phyloP scores from a whole-genome alignment of 148 eudicot species.

The Chenopodium formosanum region DNA sequence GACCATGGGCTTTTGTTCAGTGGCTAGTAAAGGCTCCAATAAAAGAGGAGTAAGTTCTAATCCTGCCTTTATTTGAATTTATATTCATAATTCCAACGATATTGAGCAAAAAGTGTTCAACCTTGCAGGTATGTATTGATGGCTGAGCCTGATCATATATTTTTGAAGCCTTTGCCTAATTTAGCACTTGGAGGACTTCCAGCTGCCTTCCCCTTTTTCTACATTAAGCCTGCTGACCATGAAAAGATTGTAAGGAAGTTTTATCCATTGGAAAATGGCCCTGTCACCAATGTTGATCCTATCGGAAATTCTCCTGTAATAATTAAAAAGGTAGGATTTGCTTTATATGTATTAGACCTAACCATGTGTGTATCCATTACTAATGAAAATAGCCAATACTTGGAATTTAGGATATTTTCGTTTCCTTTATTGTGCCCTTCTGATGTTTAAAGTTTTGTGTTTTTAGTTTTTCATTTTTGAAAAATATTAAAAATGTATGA shows the following conservation, averaged over 20 bases:
- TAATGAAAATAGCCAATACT: not conserved
- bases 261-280: slow-evolving; percentile 77
- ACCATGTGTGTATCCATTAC: not conserved
- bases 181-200: slow-evolving; percentile 74
- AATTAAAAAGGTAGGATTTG: slow-evolving; percentile 56
- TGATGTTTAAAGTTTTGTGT: not conserved
- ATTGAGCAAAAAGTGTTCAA: not conserved
- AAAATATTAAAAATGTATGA: not conserved
- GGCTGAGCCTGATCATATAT: slow-evolving; percentile 98
- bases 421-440: not conserved
- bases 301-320: slow-evolving; percentile 90
- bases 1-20: slow-evolving; percentile 98
- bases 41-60: slow-evolving; percentile 71
- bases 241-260: slow-evolving; percentile 74
- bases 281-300: slow-evolving; percentile 88
- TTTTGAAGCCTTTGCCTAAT: slow-evolving; percentile 83
- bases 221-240: slow-evolving; percentile 75
- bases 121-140: slow-evolving; percentile 77
- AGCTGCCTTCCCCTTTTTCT: slow-evolving; percentile 91
- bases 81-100: not conserved
- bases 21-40: slow-evolving; percentile 74
- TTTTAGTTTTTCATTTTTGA: not conserved
- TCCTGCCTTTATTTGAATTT: slow-evolving; percentile 7
- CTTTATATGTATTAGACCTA: not conserved
- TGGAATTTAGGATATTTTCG: not conserved